These are phyloP conservation scores for Polytolypa hystricis DNA, from an alignment of 2,329 filamentous ascomycete genomes.

Conservation along the genomic window DNA sequence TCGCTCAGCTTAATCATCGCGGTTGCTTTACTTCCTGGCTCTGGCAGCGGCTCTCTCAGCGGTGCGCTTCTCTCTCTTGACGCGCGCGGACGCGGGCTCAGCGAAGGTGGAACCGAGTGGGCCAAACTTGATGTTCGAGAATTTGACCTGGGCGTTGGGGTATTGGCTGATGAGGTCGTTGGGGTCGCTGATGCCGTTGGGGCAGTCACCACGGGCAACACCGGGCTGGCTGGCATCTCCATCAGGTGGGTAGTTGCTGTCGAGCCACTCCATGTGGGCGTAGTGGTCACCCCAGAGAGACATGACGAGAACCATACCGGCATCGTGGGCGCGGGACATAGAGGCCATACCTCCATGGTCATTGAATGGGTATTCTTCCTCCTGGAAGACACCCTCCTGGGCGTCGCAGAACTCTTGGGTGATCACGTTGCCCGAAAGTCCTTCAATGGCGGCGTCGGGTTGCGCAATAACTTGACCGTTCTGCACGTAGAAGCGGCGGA, in stretches of 20 bases:
- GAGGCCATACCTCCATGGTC: constrained; percentile 41
- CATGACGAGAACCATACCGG: constrained; percentile 51
- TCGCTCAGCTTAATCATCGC: no score
- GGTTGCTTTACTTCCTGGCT: no score
- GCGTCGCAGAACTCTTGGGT: constrained; percentile 43
- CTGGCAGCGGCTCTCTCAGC: no score
- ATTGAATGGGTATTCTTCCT: constrained; percentile 29
- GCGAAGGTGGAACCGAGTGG: constrained; percentile 39
- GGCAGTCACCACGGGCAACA: constrained; percentile 40
- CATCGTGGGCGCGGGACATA: constrained; percentile 41
- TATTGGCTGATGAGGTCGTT: constrained; percentile 33
- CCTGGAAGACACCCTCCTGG: constrained; percentile 40
- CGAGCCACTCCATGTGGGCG: constrained; percentile 59
- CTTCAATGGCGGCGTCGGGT: constrained; percentile 31
- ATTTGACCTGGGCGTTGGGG: constrained; percentile 39
- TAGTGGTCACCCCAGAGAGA: constrained; percentile 47
- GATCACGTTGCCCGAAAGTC: constrained; percentile 39
- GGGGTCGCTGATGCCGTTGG: constrained; percentile 39
- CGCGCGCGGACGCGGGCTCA: neutral
- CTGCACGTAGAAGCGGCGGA: constrained; percentile 51
- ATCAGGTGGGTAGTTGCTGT: constrained; percentile 46
- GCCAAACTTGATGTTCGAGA: constrained; percentile 45
- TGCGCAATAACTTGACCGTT: constrained; percentile 46
- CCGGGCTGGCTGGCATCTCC: constrained; percentile 31
- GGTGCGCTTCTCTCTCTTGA: no score